Percentiles rank a stretch among this genome's conserved stretches.
phyloP scores from a whole-genome alignment of 306 rosid species.

The Pueraria montana region DNA sequence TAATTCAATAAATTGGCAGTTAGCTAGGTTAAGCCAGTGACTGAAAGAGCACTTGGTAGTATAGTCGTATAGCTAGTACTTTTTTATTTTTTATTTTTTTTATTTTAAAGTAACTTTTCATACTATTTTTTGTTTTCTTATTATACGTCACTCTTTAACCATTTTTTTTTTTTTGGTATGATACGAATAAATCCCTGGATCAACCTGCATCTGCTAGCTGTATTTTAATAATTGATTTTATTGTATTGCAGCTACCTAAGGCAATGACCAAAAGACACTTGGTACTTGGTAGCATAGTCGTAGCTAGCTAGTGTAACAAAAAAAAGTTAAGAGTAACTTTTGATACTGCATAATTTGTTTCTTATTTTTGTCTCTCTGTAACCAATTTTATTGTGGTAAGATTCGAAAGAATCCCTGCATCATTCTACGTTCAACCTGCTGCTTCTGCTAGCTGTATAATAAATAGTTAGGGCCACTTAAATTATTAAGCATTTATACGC shows the following conservation, averaged over 20 bases:
- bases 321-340: not conserved
- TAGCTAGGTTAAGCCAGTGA: slow-evolving; percentile 1
- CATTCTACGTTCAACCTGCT: not conserved
- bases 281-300: not conserved
- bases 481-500: slow-evolving; percentile 1
- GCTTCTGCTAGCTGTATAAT: slow-evolving; percentile 30
- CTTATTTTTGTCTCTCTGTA: not conserved
- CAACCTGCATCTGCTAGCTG: not conserved
- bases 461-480: slow-evolving; percentile 32
- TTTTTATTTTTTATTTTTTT: too few relatives aligned
- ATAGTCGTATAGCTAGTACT: not conserved
- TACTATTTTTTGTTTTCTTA: not conserved
- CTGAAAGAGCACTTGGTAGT: not conserved
- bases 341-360: not conserved
- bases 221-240: not conserved
- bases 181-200: not conserved
- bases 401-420: not conserved
- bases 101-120: not conserved
- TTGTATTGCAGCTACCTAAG: not conserved
- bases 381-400: not conserved
- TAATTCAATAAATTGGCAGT: not conserved
- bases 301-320: not conserved
- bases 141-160: not conserved
- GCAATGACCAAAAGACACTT: not conserved
- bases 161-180: not conserved